These are phyloP conservation scores for Russula griseocarnosa DNA, from an alignment of 768 basidiomycete genomes.

Conservation along the genomic window DNA sequence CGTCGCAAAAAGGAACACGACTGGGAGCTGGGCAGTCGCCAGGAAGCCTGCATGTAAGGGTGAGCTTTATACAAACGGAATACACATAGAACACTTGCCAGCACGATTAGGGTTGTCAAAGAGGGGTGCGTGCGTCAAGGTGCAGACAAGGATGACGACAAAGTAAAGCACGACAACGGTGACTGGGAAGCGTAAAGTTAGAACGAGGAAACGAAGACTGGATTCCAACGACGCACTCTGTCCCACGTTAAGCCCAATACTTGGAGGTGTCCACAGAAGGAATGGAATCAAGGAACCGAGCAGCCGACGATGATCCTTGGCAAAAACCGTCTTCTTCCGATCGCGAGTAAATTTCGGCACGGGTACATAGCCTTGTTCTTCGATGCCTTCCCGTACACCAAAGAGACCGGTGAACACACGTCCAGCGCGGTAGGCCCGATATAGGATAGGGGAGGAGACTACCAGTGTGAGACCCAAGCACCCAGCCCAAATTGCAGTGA, in stretches of 20 bases:
- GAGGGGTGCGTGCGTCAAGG: constrained; percentile 57
- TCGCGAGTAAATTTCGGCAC: constrained; percentile 24
- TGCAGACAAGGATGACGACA: constrained; percentile 53
- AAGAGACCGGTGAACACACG: constrained; percentile 44
- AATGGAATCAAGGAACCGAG: constrained; percentile 36
- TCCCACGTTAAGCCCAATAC: constrained; percentile 49
- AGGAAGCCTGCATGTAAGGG: constrained; percentile 48
- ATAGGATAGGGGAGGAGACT: constrained; percentile 46
- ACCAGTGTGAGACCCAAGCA: constrained; percentile 49
- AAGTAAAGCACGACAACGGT: constrained; percentile 56
- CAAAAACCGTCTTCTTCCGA: too few relatives aligned
- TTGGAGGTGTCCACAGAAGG: constrained; percentile 48
- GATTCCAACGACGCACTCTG: constrained; percentile 47
- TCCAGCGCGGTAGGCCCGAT: constrained; percentile 39
- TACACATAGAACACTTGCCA: constrained; percentile 40
- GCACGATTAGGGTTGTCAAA: constrained; percentile 70
- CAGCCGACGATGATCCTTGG: constrained; percentile 25
- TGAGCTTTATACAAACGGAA: not conserved
- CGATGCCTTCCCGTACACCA: constrained; percentile 51
- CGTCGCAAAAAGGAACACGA: constrained; percentile 54
- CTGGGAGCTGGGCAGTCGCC: constrained; percentile 54
- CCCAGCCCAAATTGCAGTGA: constrained; percentile 68
- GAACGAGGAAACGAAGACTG: not conserved
- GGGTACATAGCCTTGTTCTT: constrained; percentile 36
- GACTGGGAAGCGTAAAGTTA: constrained; percentile 39